Percentiles rank a stretch among this genome's conserved stretches.
Conservation (phyloP, 768 basidiomycete species). For the Pilatotrama ljubarskyi region DNA sequence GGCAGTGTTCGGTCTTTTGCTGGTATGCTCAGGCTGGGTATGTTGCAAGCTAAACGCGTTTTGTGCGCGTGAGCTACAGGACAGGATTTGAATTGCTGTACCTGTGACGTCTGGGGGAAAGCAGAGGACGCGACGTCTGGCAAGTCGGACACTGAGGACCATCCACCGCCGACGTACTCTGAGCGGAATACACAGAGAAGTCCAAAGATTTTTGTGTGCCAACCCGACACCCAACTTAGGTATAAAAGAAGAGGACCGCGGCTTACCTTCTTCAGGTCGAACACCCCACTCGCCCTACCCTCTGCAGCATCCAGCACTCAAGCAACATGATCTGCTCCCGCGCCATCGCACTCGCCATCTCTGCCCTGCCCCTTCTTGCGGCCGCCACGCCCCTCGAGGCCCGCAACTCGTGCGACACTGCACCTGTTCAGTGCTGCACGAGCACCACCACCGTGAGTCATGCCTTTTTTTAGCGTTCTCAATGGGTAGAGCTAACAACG, state of each 20-base stretch:
- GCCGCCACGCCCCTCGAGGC: slow-evolving; percentile 12
- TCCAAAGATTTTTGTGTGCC: neutral
- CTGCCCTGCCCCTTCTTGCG: slow-evolving; percentile 7
- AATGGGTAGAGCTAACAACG: neutral
- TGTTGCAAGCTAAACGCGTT: neutral
- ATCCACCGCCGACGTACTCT: too few relatives aligned
- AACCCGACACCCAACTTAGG: neutral
- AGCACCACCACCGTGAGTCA: neutral
- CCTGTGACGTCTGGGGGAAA: neutral
- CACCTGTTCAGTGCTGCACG: neutral
- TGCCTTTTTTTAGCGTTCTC: too few relatives aligned
- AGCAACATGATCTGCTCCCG: neutral
- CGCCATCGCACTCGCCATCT: neutral
- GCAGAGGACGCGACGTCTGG: too few relatives aligned
- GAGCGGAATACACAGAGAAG: too few relatives aligned
- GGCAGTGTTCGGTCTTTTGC: too few relatives aligned
- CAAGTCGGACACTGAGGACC: too few relatives aligned
- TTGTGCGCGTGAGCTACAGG: neutral
- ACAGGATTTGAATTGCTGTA: neutral
- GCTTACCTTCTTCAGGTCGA: neutral
- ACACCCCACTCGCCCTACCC: neutral
- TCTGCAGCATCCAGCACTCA: neutral
- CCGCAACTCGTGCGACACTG: slow-evolving; percentile 5
- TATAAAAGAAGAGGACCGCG: neutral
- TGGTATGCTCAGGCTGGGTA: too few relatives aligned